phyloP scores from a whole-genome alignment of 805 yeast species.

The Candida sakaeoensis region DNA sequence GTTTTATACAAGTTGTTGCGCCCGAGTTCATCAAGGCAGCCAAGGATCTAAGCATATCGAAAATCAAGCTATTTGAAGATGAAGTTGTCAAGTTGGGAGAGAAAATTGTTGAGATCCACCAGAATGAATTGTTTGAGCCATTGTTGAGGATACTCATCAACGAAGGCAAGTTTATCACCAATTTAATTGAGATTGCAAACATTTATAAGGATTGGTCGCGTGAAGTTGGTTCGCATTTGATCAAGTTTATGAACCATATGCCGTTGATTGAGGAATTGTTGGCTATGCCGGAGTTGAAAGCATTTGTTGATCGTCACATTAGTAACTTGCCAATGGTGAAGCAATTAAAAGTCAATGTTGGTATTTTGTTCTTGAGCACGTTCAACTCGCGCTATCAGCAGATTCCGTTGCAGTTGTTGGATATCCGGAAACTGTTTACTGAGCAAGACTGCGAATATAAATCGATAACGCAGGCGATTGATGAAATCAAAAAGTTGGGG shows the following conservation, averaged over 20 bases:
- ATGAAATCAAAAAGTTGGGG: conserved; percentile 52
- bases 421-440: conserved; percentile 47
- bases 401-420: conserved; percentile 58
- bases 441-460: conserved; percentile 48
- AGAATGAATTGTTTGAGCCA: conserved; percentile 51
- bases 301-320: conserved; percentile 54
- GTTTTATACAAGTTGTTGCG: conserved; percentile 50
- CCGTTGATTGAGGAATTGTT: conserved; percentile 58
- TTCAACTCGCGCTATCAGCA: conserved; percentile 45
- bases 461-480: conserved; percentile 50
- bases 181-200: conserved; percentile 48
- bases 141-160: conserved; percentile 52
- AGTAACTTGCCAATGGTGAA: conserved; percentile 50
- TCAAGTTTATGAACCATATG: conserved; percentile 57
- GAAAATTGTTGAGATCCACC: conserved; percentile 53
- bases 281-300: conserved; percentile 47
- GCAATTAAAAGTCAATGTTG: conserved; percentile 39
- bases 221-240: conserved; percentile 50
- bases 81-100: conserved; percentile 56
- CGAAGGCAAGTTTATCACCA: conserved; percentile 64
- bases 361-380: conserved; percentile 37
- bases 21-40: conserved; percentile 37
- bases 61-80: conserved; percentile 48
- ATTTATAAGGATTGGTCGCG: conserved; percentile 63
- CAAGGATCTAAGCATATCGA: conserved; percentile 12